phyloP scores from a whole-genome alignment of 352 stramenopile genomes.

The Thraustochytrium sp. region DNA sequence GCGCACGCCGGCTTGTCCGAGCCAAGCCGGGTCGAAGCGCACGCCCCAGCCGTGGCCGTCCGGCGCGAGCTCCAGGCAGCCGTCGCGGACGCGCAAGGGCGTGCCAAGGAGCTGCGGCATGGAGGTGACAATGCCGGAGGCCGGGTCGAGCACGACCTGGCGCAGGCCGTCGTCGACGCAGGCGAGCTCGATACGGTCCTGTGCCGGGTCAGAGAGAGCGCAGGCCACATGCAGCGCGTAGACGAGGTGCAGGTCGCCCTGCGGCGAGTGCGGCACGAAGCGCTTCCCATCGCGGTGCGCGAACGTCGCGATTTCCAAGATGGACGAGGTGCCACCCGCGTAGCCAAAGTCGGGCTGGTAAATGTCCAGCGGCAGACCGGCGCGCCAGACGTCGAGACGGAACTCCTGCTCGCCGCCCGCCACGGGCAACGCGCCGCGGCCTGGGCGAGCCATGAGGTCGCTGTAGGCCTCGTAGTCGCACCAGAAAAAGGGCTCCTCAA shows the following conservation, averaged over 20 bases:
- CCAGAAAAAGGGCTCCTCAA: slow-evolving; percentile 38
- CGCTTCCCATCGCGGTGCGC: not conserved
- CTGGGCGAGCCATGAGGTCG: not conserved
- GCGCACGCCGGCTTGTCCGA: not conserved
- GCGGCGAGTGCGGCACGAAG: slow-evolving; percentile 27
- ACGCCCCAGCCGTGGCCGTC: not conserved
- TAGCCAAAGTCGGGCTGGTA: slow-evolving; percentile 37
- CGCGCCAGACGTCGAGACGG: slow-evolving; percentile 19
- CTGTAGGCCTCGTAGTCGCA: not conserved
- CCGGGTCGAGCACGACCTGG: not conserved
- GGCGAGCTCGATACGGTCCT: slow-evolving; percentile 17
- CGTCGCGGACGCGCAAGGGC: not conserved
- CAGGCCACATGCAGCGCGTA: slow-evolving; percentile 21
- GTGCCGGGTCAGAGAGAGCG: not conserved
- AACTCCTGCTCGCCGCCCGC: slow-evolving; percentile 34
- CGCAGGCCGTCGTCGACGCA: slow-evolving; percentile 13
- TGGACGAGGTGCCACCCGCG: not conserved
- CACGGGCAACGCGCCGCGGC: not conserved
- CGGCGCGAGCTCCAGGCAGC: not conserved
- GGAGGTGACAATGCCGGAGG: not conserved
- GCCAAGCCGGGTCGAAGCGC: not conserved
- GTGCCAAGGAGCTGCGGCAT: not conserved
- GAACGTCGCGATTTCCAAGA: not conserved
- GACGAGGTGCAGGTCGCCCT: slow-evolving; percentile 34
- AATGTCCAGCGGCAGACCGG: not conserved